phyloP scores from a whole-genome alignment of 495 filamentous ascomycete genomes.

The Penicillium chermesinum region DNA sequence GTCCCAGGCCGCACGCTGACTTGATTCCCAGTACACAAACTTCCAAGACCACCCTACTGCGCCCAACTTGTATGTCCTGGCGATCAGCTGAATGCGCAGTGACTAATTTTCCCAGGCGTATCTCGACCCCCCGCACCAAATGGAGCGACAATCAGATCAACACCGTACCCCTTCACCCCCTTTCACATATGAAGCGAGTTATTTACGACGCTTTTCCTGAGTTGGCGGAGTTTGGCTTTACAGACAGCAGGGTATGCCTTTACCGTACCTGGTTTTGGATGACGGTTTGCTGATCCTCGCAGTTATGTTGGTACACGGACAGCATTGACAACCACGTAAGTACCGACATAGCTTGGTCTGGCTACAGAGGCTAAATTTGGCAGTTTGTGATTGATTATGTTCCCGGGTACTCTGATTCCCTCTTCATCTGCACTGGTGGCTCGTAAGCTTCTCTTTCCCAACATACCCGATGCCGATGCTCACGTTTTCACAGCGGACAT shows the following conservation, averaged over 20 bases:
- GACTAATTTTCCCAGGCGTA: constrained; percentile 5
- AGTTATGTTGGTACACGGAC: constrained; percentile 18
- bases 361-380: not conserved
- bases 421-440: constrained; percentile 14
- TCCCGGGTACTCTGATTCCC: constrained; percentile 10
- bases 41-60: constrained; percentile 12
- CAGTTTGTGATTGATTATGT: constrained; percentile 16
- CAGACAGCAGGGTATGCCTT: constrained; percentile 8
- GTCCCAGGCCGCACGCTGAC: not conserved
- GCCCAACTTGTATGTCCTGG: constrained; percentile 2
- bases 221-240: constrained; percentile 10
- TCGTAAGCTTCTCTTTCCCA: constrained; percentile 7
- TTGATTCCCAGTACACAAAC: constrained; percentile 10
- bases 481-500: constrained; percentile 4
- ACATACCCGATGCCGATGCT: not conserved
- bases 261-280: not conserved
- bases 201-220: constrained; percentile 12
- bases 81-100: not conserved
- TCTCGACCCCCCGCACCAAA: constrained; percentile 17
- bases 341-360: not conserved
- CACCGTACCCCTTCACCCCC: constrained; percentile 12
- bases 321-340: constrained; percentile 15
- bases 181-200: constrained; percentile 14
- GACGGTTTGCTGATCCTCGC: not conserved
- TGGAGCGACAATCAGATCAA: constrained; percentile 14